Evolutionary conservation across 345 rosid species (phyloP), one percentile per base, ranked within the genome.

Genomic region (Stellera chamaejasme): DNA sequence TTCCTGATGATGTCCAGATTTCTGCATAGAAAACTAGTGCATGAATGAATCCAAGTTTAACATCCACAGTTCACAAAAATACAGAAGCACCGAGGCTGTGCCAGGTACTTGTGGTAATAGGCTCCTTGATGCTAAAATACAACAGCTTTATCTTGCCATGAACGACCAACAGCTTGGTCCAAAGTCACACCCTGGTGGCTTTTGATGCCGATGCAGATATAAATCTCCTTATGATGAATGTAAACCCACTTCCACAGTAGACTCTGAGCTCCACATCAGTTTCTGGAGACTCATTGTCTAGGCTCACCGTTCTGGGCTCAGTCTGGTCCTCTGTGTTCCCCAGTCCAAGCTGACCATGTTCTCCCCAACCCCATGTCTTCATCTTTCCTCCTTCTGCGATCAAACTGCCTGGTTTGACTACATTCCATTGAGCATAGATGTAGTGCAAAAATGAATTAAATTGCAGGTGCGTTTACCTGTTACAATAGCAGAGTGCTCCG

Each of bases 331-430:
- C 6, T 48, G 89, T 69, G 59, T 69, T 69, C 47, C 97, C 97
- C 56, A 81, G 62, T 7, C 97, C 97, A 65, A 93, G 89, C 70
- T 93, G 96, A 55, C 97, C 96, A 45, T 86, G 99, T 67, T 93
- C 99, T 14, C 97, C 99, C 99, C 99, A 93, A 50, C 99, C 97
- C 97, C 94, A 88, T 54, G 83, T 81, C 82, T 69, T 80, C 45
- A 86, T 63, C 23, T 41, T 66, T 67, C 89, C 85, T 55, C 63
- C 84, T 51, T 63, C 99, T 92, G 82, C 61, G 60, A 46, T 55
- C 27, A 64, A 10, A 43, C 32, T n/a, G 10, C 58, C 27, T 16
- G 11, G 25, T 8, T 19, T 32, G n/a, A 52, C 55, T 7, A 44
- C 44, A 43, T 53, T 32, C 9, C 10, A 46, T 50, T 28, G 25